Evolutionary conservation across 2,329 filamentous ascomycete genomes (phyloP).

Genomic region (Decorospora gaudefroyi): DNA sequence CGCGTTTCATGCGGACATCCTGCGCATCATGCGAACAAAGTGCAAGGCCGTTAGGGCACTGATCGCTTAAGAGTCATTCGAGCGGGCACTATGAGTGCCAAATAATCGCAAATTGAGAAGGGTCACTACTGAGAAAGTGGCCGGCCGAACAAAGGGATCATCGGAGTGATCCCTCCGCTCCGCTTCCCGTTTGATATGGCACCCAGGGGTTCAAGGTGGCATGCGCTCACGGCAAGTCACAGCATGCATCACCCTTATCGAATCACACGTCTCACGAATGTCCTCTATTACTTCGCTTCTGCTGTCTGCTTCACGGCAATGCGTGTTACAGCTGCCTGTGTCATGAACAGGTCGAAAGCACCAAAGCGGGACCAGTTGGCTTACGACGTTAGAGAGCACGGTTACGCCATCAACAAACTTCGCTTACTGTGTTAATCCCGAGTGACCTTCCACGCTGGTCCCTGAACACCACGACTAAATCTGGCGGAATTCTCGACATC

Average conservation of each 20-base stretch:
- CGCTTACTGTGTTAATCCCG: no score
- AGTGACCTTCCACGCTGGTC: conserved; percentile 1
- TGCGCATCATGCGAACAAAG: not conserved
- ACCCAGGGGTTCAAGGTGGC: conserved; percentile 18
- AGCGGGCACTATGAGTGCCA: not conserved
- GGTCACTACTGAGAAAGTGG: not conserved
- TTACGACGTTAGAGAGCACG: conserved; percentile 32
- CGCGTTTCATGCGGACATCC: not conserved
- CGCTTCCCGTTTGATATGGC: conserved; percentile 5
- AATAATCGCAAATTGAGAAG: not conserved
- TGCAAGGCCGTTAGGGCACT: not conserved
- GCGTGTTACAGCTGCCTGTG: conserved; percentile 14
- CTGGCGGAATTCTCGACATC: conserved; percentile 4
- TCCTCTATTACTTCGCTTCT: conserved; percentile 17
- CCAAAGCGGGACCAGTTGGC: conserved; percentile 28
- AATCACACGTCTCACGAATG: conserved; percentile 14
- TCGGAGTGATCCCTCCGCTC: conserved; percentile 13
- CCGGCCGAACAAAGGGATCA: not conserved
- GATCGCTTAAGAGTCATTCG: not conserved
- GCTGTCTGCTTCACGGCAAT: conserved; percentile 12
- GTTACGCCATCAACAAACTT: conserved; percentile 10
- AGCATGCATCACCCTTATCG: conserved; percentile 26
- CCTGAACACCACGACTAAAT: conserved; percentile 3
- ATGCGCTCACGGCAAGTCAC: conserved; percentile 13
- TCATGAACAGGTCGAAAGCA: conserved; percentile 7